A percentile compares a stretch with the other conserved stretches of the same genome.
Conservation (phyloP, 2,329 filamentous ascomycete species). For the Pseudogymnoascus sp. region DNA sequence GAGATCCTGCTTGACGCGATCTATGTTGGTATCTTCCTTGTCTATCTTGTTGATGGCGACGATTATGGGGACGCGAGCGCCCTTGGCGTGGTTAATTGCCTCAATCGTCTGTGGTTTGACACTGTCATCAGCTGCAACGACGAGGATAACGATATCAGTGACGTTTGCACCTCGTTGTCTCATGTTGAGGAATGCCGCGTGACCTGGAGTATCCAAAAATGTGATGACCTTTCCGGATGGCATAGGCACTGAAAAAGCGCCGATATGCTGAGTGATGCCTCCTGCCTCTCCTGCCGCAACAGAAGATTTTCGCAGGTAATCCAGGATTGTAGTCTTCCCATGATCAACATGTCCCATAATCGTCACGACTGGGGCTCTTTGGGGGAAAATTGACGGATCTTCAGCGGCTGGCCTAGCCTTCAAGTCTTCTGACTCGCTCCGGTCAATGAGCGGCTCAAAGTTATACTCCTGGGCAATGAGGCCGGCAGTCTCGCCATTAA, state of each 20-base stretch:
- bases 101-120: slow-evolving; percentile 97
- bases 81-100: slow-evolving; percentile 85
- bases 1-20: slow-evolving; percentile 83
- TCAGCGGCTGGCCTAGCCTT: slow-evolving; percentile 59
- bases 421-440: slow-evolving; percentile 60
- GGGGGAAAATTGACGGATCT: slow-evolving; percentile 60
- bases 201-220: slow-evolving; percentile 92
- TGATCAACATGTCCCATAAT: slow-evolving; percentile 99
- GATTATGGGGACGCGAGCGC: slow-evolving; percentile 85
- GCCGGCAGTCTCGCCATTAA: slow-evolving; percentile 84
- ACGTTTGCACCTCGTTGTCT: slow-evolving; percentile 90
- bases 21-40: slow-evolving; percentile 71
- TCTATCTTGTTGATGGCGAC: slow-evolving; percentile 98
- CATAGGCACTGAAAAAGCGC: slow-evolving; percentile 88
- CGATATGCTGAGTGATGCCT: slow-evolving; percentile 97
- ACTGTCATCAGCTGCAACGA: slow-evolving; percentile 93
- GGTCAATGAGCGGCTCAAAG: slow-evolving; percentile 73
- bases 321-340: slow-evolving; percentile 92
- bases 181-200: slow-evolving; percentile 94
- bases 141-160: slow-evolving; percentile 92
- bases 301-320: slow-evolving; percentile 87
- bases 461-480: slow-evolving; percentile 89
- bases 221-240: slow-evolving; percentile 84
- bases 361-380: slow-evolving; percentile 85
- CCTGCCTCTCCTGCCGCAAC: slow-evolving; percentile 88